These are phyloP conservation scores for Penicillium canariense DNA, from an alignment of 495 filamentous ascomycete genomes.

Conservation along the genomic window DNA sequence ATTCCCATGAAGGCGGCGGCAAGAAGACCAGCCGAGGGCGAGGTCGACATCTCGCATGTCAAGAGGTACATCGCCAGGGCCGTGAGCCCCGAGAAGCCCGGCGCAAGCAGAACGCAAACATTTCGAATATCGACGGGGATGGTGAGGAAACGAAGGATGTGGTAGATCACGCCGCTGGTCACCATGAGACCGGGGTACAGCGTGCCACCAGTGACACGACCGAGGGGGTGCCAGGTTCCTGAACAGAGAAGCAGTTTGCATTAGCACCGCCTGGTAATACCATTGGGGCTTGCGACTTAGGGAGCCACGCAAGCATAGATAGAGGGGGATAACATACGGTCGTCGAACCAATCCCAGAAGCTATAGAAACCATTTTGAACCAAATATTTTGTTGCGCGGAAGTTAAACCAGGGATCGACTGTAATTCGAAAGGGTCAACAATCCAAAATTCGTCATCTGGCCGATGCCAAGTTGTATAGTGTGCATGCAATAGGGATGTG, in stretches of 20 bases:
- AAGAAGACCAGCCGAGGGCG: conserved; percentile 89
- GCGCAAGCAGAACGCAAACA: conserved; percentile 95
- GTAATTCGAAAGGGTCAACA: conserved; percentile 22
- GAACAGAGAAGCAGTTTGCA: conserved; percentile 18
- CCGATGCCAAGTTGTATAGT: conserved; percentile 8
- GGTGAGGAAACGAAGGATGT: conserved; percentile 84
- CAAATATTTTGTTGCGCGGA: conserved; percentile 96
- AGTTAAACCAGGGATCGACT: conserved; percentile 99
- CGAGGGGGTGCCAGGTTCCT: conserved; percentile 99
- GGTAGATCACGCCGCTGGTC: conserved; percentile 95
- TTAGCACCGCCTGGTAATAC: conserved; percentile 19
- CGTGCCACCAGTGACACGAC: conserved; percentile 96
- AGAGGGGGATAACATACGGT: conserved; percentile 58
- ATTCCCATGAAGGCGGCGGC: conserved; percentile 98
- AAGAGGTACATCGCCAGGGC: conserved; percentile 92
- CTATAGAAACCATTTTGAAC: conserved; percentile 95
- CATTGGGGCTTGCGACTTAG: background rate
- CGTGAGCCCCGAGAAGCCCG: conserved; percentile 92
- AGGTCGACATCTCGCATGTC: conserved; percentile 92
- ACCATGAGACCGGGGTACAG: conserved; percentile 99
- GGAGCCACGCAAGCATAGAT: conserved; percentile 10
- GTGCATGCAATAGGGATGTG: conserved; percentile 5
- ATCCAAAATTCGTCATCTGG: conserved; percentile 10
- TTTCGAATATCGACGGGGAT: conserved; percentile 98
- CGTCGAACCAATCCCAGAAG: conserved; percentile 99